Conservation (phyloP, 805 yeast genomes). For the Citeromyces matritensis region DNA sequence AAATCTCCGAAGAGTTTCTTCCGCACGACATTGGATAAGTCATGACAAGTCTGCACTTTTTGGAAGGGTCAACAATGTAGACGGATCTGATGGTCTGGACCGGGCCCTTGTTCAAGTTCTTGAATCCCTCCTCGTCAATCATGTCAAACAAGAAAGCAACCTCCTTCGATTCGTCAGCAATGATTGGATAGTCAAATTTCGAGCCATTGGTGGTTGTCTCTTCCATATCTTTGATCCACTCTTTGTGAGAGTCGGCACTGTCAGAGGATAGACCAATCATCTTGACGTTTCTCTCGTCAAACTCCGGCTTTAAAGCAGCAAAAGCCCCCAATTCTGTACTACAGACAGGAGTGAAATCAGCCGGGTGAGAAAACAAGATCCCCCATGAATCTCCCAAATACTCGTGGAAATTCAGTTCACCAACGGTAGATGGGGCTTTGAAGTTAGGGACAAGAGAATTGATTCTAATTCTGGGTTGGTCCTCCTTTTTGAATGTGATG, state of each 20-base stretch:
- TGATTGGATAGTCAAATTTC: slow-evolving; percentile 74
- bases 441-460: slow-evolving; percentile 85
- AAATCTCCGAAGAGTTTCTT: slow-evolving; percentile 84
- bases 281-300: slow-evolving; percentile 72
- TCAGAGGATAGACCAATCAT: slow-evolving; percentile 86
- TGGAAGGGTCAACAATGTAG: slow-evolving; percentile 78
- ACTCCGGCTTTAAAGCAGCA: slow-evolving; percentile 79
- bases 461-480: slow-evolving; percentile 56
- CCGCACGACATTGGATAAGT: slow-evolving; percentile 92
- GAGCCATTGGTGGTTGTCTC: slow-evolving; percentile 58
- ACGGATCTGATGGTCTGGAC: slow-evolving; percentile 88
- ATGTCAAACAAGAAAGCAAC: slow-evolving; percentile 75
- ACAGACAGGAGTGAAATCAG: slow-evolving; percentile 93
- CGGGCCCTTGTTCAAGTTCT: slow-evolving; percentile 56
- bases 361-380: slow-evolving; percentile 86
- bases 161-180: slow-evolving; percentile 76
- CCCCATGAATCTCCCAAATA: slow-evolving; percentile 81
- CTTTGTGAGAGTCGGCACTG: slow-evolving; percentile 61
- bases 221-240: slow-evolving; percentile 87
- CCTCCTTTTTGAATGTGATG: slow-evolving; percentile 30
- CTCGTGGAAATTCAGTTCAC: slow-evolving; percentile 77
- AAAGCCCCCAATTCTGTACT: slow-evolving; percentile 94
- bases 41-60: slow-evolving; percentile 76
- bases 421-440: slow-evolving; percentile 68
- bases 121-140: slow-evolving; percentile 78